Base-by-base conservation (phyloP, 176 grass and related monocot species). In the Calamus simplicifolius region DNA sequence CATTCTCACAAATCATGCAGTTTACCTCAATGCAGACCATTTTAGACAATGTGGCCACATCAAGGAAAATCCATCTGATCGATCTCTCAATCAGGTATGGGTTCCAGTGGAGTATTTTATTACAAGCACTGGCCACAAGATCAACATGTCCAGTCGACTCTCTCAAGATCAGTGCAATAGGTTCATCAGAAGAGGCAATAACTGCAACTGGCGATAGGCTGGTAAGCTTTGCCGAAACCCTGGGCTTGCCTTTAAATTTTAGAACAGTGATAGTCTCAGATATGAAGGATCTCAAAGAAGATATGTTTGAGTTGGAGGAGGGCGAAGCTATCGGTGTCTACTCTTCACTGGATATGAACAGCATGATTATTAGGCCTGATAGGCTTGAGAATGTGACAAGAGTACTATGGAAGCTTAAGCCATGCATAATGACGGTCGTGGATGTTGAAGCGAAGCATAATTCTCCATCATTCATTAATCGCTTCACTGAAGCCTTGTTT, bases 61-160 rank as follows among this genome's bases (percentile, higher is more conserved):
- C 58, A 35, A 60, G n/a, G 28, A 60, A 29, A 60, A 60, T 35
- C 58, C 58, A 60, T 60, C 28, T 60, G 6, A 60, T 60, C 28
- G 58, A 60, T 31, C 58, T 60, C 27, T 30, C 58, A 6, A 35
- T 60, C 58, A 29, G 2, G 23, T 15, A 35, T 17, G 58, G 58
- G 28, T 0, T 60, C 4, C 58, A 35, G 3, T 60, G 27, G 58
- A 16, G 5, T 29, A 35, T 18, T 30, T n/a, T 60, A 3, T 29
- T 60, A 28, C 58, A 60, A 60, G 58, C 27, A 5, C 29, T 60
- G 58, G 15, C 28, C 16, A 60, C 19, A 21, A 55, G 53, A 55
- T 21, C 17, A 15, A 29, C 58, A 18, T 29, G 58, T 60, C 28
- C 16, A 2, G n/a, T 60, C 16, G 25, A 60, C n/a, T 6, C n/a